Base-by-base conservation (phyloP, 257 asterid species). In the Ocimum tenuiflorum region DNA sequence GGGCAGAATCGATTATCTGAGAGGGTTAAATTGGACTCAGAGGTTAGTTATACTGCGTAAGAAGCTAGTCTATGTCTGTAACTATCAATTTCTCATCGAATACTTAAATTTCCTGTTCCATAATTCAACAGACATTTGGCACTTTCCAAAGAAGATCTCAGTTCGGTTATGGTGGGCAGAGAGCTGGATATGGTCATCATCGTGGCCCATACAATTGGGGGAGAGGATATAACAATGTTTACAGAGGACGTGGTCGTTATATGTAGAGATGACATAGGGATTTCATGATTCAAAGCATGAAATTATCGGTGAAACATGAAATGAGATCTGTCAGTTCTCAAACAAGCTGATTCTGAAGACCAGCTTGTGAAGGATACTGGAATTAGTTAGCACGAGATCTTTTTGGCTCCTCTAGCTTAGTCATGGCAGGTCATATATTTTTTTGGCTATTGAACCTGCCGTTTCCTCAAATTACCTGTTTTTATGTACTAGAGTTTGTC, bases 201-300 rank as follows among this genome's bases (percentile, higher is more conserved):
- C 79, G 63, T 23, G 77, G 78, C 58, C 80, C 75, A 24, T 74
- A 64, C 74, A 66, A 77, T 62, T 68, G 89, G 82, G 86, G 85
- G 67, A 78, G 89, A 75, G 95, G 83, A 22, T 70, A 81, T 58
- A 72, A 80, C 75, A 64, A 78, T 41, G 71, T 80, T 17, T 62
- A 79, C 31, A 77, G 86, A 74, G 88, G 80, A 8, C 86, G 76
- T 36, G 88, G 90, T 19, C 82, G 83, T 68, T 74, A 78, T 60
- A 68, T 12, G 20, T 66, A 70, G 70, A 77, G 81, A 69, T 73
- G 62, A 53, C 55, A 17, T 29, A 39, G 59, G 50, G 42, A 17
- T 35, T 54, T 33, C 56, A 10, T 27, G 63, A 58, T 73, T 64
- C 49, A n/a, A 38, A 55, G 51, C 61, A 63, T 20, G 10, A 54